Evolutionary conservation across 352 stramenopile genomes (phyloP), one percentile per base, ranked within the genome.

Genomic region (Thalassiosira exigua): DNA sequence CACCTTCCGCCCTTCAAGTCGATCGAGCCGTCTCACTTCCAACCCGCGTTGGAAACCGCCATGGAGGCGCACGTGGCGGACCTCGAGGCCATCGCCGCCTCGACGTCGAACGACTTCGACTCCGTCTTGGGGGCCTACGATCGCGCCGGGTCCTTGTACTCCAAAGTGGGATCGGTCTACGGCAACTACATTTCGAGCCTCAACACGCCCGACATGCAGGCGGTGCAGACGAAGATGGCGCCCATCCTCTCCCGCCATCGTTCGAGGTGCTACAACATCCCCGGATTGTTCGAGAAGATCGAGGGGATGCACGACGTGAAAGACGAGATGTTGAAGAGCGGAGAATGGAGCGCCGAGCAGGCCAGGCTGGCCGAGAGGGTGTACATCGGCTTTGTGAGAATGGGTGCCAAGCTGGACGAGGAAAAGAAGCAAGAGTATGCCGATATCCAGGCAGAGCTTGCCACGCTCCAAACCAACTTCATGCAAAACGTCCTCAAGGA

Each of bases 401-500:
- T 80, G 41, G 87, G 87, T 29, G 88, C 85, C 1, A 73, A 86
- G 14, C 82, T 95, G 44, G 62, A 81, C 68, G 42, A 68, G 17
- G 69, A 81, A 17, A 68, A 64, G 12, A 86, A 90, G 77, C 32
- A 79, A 22, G 81, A 88, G 39, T 88, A 92, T 79, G 84, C 79
- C 14, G 83, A 90, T 51, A 84, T 94, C 41, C 53, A 90, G 41
- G 82, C 86, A 26, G 65, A 92, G 74, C 50, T 95, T 9, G 88
- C 88, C 3, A 73, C 71, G 7, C 73, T 94, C 17, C 64, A 69
- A 33, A 95, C 90, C 0, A 74, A 85, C 68, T 94, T 94, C 60
- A 79, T 71, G 52, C 90, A 94, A 81, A 94, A 94, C 68, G 67
- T 94, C 42, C 53, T 94, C 11, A 88, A 91, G 51, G 90, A 95